Conservation (phyloP, 2,329 filamentous ascomycete genomes). For the Trichocomaceae sp. region DNA sequence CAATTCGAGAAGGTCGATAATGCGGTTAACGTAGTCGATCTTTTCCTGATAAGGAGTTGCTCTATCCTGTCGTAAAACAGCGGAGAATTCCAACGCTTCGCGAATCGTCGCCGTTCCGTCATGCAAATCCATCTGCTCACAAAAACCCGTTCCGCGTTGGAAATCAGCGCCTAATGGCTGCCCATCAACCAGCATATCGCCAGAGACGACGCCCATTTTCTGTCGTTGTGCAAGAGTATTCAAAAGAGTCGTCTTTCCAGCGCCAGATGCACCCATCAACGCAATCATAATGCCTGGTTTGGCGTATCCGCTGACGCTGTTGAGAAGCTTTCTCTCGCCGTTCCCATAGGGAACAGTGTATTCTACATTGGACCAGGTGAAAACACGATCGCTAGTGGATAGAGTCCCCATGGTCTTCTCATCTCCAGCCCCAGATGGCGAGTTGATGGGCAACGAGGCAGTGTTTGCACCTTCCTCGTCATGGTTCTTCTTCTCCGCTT, state of each 20-base stretch:
- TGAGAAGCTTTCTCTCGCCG: constrained; percentile 55
- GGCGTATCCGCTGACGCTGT: constrained; percentile 67
- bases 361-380: constrained; percentile 64
- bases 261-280: constrained; percentile 72
- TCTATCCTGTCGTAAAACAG: constrained; percentile 56
- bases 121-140: constrained; percentile 66
- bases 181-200: constrained; percentile 67
- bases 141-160: constrained; percentile 64
- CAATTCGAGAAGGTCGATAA: constrained; percentile 60
- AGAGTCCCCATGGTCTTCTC: constrained; percentile 13
- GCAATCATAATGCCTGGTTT: constrained; percentile 76
- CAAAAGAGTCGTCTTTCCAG: constrained; percentile 76
- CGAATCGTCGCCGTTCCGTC: constrained; percentile 61
- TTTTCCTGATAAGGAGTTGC: constrained; percentile 53
- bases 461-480: constrained; percentile 10
- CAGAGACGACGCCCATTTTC: constrained; percentile 56
- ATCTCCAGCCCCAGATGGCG: constrained; percentile 7
- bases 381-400: constrained; percentile 53
- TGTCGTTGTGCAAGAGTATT: constrained; percentile 72
- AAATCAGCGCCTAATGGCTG: constrained; percentile 56
- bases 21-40: constrained; percentile 59
- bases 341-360: constrained; percentile 67
- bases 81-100: constrained; percentile 64
- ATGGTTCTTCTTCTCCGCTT: constrained; percentile 20
- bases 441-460: constrained; percentile 1